These are phyloP conservation scores for Cerrena zonata DNA, from an alignment of 1,284 basidiomycete species.

Conservation along the genomic window DNA sequence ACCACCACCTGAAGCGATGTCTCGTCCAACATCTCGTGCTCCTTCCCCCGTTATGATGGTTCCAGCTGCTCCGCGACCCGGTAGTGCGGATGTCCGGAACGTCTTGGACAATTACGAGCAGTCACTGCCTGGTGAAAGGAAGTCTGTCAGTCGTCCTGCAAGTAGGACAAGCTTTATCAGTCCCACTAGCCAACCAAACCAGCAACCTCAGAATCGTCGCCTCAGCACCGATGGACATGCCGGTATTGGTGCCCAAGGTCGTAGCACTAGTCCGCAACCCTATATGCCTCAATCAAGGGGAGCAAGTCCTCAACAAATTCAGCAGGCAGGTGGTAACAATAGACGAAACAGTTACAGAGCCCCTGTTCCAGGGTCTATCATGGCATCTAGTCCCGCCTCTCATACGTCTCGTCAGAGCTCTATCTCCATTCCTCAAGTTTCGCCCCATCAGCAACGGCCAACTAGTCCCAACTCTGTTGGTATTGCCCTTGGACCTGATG, in stretches of 20 bases:
- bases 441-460: constrained; percentile 26
- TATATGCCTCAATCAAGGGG: constrained; percentile 36
- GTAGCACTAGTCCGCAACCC: constrained; percentile 60
- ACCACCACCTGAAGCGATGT: constrained; percentile 46
- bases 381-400: constrained; percentile 12
- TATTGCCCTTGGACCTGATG: constrained; percentile 72
- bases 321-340: constrained; percentile 16
- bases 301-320: constrained; percentile 37
- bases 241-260: constrained; percentile 72
- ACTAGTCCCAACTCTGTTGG: constrained; percentile 49
- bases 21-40: constrained; percentile 65
- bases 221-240: constrained; percentile 63
- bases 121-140: constrained; percentile 81
- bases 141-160: constrained; percentile 43
- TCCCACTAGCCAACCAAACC: constrained; percentile 18
- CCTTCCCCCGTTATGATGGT: constrained; percentile 74
- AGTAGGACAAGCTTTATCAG: constrained; percentile 22
- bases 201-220: constrained; percentile 42
- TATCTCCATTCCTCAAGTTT: constrained; percentile 22
- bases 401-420: constrained; percentile 18
- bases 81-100: constrained; percentile 58
- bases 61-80: constrained; percentile 41
- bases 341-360: constrained; percentile 29
- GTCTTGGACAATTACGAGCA: constrained; percentile 77
- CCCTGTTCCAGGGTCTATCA: constrained; percentile 7